These are phyloP conservation scores for Sporothrix schenckii DNA, from an alignment of 2,329 filamentous ascomycete genomes.

Conservation along the genomic window DNA sequence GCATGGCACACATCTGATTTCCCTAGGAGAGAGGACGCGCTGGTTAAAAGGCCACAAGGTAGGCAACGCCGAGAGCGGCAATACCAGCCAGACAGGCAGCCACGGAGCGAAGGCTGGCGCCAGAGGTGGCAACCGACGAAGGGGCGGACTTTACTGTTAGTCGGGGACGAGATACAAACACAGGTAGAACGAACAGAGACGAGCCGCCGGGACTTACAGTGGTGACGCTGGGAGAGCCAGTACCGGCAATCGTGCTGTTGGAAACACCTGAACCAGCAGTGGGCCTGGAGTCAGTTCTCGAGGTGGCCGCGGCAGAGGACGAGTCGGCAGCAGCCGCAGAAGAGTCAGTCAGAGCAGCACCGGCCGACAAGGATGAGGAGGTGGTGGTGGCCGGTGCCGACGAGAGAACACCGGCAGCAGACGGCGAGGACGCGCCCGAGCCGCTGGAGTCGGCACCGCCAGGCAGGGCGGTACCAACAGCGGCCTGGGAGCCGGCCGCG, in stretches of 20 bases:
- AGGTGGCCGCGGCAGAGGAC: not conserved
- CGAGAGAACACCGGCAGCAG: slow-evolving; percentile 18
- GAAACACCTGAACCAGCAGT: not conserved
- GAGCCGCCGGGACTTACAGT: not conserved
- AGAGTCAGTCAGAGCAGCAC: not conserved
- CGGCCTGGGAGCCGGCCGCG: slow-evolving; percentile 34
- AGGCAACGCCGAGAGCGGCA: slow-evolving; percentile 33
- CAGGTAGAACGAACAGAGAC: not conserved
- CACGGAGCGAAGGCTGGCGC: slow-evolving; percentile 28
- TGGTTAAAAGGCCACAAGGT: slow-evolving; percentile 32
- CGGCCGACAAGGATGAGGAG: not conserved
- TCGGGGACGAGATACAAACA: not conserved
- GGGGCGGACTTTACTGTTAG: slow-evolving; percentile 26
- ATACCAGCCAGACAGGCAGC: slow-evolving; percentile 31
- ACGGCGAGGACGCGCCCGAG: not conserved
- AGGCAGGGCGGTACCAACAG: not conserved
- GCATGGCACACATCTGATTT: not conserved
- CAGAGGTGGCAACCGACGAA: slow-evolving; percentile 33
- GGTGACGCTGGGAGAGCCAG: slow-evolving; percentile 17
- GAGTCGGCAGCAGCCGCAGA: not conserved
- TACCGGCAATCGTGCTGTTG: slow-evolving; percentile 13
- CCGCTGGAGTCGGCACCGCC: slow-evolving; percentile 5
- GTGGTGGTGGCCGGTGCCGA: slow-evolving; percentile 25
- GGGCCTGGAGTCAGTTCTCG: not conserved
- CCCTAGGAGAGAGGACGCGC: not conserved